Conservation (phyloP, 768 basidiomycete genomes). For the Lactifluus rugatus region DNA sequence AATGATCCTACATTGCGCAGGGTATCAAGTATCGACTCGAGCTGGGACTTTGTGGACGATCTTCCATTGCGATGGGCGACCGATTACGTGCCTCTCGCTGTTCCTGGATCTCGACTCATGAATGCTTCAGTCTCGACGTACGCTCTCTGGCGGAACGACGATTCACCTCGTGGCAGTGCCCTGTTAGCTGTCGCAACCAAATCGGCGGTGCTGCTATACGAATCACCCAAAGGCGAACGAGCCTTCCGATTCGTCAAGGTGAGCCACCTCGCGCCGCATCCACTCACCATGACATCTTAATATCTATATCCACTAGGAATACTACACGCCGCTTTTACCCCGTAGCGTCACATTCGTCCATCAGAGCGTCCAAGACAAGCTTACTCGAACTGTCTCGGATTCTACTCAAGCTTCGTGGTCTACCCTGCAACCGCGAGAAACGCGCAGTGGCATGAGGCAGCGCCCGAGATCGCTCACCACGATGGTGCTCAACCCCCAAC, state of each 20-base stretch:
- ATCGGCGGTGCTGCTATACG: constrained; percentile 61
- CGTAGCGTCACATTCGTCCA: constrained; percentile 61
- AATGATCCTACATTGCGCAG: neutral
- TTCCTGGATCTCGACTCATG: constrained; percentile 51
- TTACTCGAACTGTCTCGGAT: constrained; percentile 36
- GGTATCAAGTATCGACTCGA: constrained; percentile 1
- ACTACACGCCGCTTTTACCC: constrained; percentile 67
- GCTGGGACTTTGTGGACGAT: constrained; percentile 64
- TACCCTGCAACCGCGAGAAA: constrained; percentile 8
- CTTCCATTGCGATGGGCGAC: constrained; percentile 78
- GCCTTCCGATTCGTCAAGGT: constrained; percentile 81
- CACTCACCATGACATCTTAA: neutral
- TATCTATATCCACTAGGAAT: constrained; percentile 43
- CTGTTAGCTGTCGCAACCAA: constrained; percentile 72
- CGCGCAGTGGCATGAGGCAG: constrained; percentile 1
- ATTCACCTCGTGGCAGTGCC: constrained; percentile 35
- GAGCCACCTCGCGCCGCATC: constrained; percentile 3
- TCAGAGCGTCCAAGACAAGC: constrained; percentile 48
- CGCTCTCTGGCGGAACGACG: constrained; percentile 57
- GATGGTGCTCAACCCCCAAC: constrained; percentile 54
- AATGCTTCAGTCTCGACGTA: constrained; percentile 53
- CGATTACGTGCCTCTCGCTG: constrained; percentile 73
- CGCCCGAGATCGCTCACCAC: constrained; percentile 11
- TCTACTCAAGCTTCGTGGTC: constrained; percentile 23
- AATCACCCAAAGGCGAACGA: constrained; percentile 73